Base-by-base conservation (phyloP, 768 basidiomycete species). In the Hydnum rufescens region DNA sequence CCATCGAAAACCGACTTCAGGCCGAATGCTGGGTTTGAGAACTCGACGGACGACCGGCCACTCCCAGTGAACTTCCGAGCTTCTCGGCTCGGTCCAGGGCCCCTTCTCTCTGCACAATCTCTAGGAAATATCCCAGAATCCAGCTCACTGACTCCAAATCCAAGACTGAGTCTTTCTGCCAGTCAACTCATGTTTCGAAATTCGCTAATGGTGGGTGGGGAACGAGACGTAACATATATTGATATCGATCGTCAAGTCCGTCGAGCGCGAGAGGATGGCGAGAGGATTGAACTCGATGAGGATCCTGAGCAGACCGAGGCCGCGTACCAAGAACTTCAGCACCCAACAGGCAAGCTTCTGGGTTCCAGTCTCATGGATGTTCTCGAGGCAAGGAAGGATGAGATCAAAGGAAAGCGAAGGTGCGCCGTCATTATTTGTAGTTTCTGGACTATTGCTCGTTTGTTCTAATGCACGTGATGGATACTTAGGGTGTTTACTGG, bases 351-450 rank as follows among this genome's bases (percentile, higher is more conserved):
- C 23, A 88, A 78, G 67, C 64, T 92, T 26, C 90, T 76, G 60
- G 89, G 89, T 23, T 78, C 78, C 60, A 92, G 84, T 64, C 70
- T 95, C 51, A 90, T 95, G 60, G 90, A 95, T 62, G 80, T 87
- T 62, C 70, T 95, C 5, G 88, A 93, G 63, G 71, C 68, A 18
- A 74, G 89, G 46, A 93, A 95, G 61, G 73, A 77, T 13, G 74
- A 77, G 57, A 82, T 90, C 76, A 78, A 80, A 58, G 75, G 71
- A 55, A 89, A 80, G 64, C 77, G 86, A 64, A 74, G 90, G 90
- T 90, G 51, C 23, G 8, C 6, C 26, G 32, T 32, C 44, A 49
- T 23, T 25, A 23, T 48, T 52, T 31, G 30, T 22, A n/a, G n/a
- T n/a, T 57, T 23, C 49, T 54, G 48, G 44, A 49, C 46, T 56